Evolutionary conservation across 1,284 basidiomycete species (phyloP).

Genomic region (Moesziomyces antarcticus): DNA sequence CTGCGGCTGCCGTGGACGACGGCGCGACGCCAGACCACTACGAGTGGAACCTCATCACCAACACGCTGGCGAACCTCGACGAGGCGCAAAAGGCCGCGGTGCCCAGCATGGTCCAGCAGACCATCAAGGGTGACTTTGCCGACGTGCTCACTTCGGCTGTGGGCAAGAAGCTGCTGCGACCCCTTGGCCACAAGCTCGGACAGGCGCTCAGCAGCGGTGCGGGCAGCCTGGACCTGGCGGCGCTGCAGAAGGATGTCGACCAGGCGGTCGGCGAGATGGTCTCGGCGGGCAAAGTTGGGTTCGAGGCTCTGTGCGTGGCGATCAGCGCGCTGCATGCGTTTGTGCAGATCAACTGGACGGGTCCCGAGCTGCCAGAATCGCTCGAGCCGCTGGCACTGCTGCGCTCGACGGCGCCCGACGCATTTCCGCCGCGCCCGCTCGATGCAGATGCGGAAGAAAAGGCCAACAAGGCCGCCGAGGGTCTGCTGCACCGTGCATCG

Average conservation of each 20-base stretch:
- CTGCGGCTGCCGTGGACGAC: background rate
- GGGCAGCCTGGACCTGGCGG: conserved; percentile 18
- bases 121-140: conserved; percentile 68
- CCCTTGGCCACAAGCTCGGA: conserved; percentile 26
- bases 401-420: conserved; percentile 60
- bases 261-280: conserved; percentile 10
- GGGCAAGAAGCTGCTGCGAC: conserved; percentile 55
- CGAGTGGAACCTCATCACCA: conserved; percentile 49
- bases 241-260: conserved; percentile 26
- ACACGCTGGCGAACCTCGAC: conserved; percentile 29
- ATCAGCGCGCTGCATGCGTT: conserved; percentile 88
- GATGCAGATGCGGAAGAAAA: conserved; percentile 69
- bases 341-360: conserved; percentile 95
- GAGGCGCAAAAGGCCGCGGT: conserved; percentile 10
- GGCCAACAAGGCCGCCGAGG: conserved; percentile 31
- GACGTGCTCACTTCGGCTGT: conserved; percentile 59
- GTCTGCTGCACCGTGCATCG: conserved; percentile 74
- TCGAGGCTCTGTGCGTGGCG: conserved; percentile 73
- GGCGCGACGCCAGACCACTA: conserved; percentile 27
- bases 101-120: conserved; percentile 50
- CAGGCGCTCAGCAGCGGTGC: conserved; percentile 26
- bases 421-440: conserved; percentile 72
- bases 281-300: background rate
- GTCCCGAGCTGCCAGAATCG: conserved; percentile 78
- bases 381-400: conserved; percentile 66